Evolutionary conservation across 2,329 filamentous ascomycete genomes (phyloP).

Genomic region (Fonsecaea erecta): DNA sequence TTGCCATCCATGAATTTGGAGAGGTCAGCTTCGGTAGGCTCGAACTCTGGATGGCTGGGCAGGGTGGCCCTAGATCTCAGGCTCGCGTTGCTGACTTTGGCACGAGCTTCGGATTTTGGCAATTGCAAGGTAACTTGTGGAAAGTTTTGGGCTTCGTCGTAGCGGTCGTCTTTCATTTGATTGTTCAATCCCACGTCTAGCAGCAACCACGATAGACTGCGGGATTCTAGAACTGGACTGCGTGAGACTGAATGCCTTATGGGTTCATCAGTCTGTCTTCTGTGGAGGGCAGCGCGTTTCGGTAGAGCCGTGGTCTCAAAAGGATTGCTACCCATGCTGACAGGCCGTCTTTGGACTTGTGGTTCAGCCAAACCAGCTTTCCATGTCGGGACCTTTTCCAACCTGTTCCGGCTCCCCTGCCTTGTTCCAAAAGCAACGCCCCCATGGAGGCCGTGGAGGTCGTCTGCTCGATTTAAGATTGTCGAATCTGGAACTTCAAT

Average conservation of each 20-base stretch:
- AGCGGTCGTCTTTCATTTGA: not conserved
- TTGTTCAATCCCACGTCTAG: not conserved
- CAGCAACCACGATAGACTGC: not conserved
- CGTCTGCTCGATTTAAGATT: not conserved
- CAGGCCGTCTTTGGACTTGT: not conserved
- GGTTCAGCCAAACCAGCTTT: not conserved
- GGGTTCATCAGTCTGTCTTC: not conserved
- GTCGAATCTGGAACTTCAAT: not conserved
- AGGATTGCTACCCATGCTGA: not conserved
- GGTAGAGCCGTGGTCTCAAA: not conserved
- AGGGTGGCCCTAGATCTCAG: not conserved
- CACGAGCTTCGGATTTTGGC: not conserved
- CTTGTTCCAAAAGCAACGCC: not conserved
- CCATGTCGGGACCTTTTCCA: not conserved
- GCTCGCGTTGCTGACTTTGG: not conserved
- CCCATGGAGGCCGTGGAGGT: not conserved
- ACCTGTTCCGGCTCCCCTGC: not conserved
- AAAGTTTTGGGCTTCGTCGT: not conserved
- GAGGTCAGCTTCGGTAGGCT: slow-evolving; percentile 2
- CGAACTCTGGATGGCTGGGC: not conserved
- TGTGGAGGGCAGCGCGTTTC: not conserved
- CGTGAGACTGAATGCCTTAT: not conserved
- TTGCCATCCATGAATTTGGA: slow-evolving; percentile 6
- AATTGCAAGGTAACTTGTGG: not conserved
- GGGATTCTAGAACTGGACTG: not conserved